phyloP scores from a whole-genome alignment of 192 early-diverging fungal species.

The Entomortierella beljakovae region DNA sequence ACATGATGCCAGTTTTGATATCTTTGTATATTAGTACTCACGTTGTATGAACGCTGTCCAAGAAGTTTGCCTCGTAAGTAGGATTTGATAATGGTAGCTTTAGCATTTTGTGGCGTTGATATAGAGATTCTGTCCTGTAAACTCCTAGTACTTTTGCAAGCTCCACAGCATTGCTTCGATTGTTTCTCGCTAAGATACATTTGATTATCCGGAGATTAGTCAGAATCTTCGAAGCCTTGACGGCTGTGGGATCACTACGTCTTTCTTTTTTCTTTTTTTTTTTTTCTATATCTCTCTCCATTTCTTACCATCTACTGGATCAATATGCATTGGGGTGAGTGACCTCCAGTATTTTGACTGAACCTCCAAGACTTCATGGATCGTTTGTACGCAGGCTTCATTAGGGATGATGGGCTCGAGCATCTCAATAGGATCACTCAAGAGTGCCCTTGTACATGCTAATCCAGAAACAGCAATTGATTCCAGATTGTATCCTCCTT shows the following conservation, averaged over 20 bases:
- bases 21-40: slow-evolving; percentile 13
- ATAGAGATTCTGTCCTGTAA: slow-evolving; percentile 44
- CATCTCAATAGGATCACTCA: slow-evolving; percentile 67
- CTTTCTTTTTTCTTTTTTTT: no score
- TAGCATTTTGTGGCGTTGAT: slow-evolving; percentile 42
- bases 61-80: slow-evolving; percentile 22
- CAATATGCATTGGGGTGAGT: slow-evolving; percentile 45
- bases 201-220: neutral
- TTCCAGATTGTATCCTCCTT: slow-evolving; percentile 91
- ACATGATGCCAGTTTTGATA: neutral
- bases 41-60: slow-evolving; percentile 51
- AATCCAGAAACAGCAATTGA: slow-evolving; percentile 79
- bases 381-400: slow-evolving; percentile 57
- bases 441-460: slow-evolving; percentile 79
- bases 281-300: no score
- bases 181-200: slow-evolving; percentile 11
- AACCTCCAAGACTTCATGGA: slow-evolving; percentile 58
- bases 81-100: slow-evolving; percentile 50
- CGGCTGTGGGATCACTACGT: no score
- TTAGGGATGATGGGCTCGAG: slow-evolving; percentile 55
- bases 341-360: slow-evolving; percentile 63
- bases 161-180: slow-evolving; percentile 12
- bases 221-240: no score
- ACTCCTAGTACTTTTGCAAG: slow-evolving; percentile 37
- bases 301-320: slow-evolving; percentile 37